Evolutionary conservation across 2,329 filamentous ascomycete species (phyloP).

Genomic region (Fusarium phyllophilum): DNA sequence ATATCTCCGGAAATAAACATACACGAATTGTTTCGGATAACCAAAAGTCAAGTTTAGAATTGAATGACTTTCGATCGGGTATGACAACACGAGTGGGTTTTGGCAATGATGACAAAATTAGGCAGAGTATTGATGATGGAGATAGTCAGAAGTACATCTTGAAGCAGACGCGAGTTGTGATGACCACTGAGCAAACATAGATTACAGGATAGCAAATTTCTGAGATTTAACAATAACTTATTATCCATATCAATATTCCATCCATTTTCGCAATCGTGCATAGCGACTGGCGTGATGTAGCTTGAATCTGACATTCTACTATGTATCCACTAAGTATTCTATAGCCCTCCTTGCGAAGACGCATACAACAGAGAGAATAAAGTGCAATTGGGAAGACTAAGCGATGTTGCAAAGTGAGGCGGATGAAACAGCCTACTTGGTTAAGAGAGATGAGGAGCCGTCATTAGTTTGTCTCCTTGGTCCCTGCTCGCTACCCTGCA

Average conservation of each 20-base stretch:
- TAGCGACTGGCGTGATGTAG: neutral
- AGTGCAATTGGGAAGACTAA: neutral
- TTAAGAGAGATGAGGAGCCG: neutral
- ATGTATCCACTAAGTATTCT: no score
- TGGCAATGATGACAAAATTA: neutral
- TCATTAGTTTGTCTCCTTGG: neutral
- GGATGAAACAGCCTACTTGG: no score
- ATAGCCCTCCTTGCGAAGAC: neutral
- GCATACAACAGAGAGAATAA: fast-evolving
- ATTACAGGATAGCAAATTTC: neutral
- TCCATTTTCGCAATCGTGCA: no score
- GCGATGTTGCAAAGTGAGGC: neutral
- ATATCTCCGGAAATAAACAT: neutral
- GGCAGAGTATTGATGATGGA: slow-evolving; percentile 31
- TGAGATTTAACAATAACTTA: neutral
- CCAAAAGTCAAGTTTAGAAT: neutral
- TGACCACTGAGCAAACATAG: neutral
- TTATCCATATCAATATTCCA: neutral
- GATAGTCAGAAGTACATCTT: slow-evolving; percentile 40
- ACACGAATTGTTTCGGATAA: neutral
- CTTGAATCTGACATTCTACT: neutral
- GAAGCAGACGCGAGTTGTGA: slow-evolving; percentile 34
- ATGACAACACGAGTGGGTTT: slow-evolving; percentile 1
- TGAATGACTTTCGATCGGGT: neutral
- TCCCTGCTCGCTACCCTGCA: neutral